Conservation (phyloP, 2,329 filamentous ascomycete genomes). For the Pyricularia pennisetigena region DNA sequence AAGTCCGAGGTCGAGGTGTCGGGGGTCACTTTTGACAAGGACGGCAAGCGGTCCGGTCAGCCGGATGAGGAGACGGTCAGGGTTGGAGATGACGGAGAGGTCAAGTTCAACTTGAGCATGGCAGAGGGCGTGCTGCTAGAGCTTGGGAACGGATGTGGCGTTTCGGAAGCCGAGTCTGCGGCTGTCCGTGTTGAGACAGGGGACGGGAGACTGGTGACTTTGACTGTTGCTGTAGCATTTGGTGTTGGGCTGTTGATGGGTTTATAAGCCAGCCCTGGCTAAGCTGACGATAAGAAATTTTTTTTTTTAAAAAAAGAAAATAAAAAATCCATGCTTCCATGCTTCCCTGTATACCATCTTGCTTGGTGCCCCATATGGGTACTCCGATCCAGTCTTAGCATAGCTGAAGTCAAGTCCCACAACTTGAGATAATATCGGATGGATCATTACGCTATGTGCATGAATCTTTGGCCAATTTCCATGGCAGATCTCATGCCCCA, state of each 20-base stretch:
- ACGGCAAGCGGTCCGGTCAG: slow-evolving; percentile 14
- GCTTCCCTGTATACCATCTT: too few relatives aligned
- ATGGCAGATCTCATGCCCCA: background rate
- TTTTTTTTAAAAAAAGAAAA: background rate
- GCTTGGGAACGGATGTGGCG: slow-evolving; percentile 7
- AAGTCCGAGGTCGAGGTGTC: slow-evolving; percentile 22
- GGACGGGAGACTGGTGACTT: background rate
- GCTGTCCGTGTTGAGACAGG: background rate
- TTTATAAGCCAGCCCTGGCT: background rate
- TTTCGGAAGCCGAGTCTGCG: background rate
- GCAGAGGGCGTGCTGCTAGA: slow-evolving; percentile 23
- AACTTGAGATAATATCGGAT: background rate
- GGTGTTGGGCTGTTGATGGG: background rate
- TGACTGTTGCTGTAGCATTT: background rate
- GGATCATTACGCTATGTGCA: background rate
- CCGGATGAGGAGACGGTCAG: slow-evolving; percentile 14
- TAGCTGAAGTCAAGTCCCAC: background rate
- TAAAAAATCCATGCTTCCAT: background rate
- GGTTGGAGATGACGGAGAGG: slow-evolving; percentile 16
- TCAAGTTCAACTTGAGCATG: slow-evolving; percentile 15
- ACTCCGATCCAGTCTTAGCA: too few relatives aligned
- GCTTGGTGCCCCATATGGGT: too few relatives aligned
- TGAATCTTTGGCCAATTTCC: background rate
- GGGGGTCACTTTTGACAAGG: slow-evolving; percentile 18
- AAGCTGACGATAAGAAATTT: too few relatives aligned